Base-by-base conservation (phyloP, 306 rosid species). In the Malus sylvestris region DNA sequence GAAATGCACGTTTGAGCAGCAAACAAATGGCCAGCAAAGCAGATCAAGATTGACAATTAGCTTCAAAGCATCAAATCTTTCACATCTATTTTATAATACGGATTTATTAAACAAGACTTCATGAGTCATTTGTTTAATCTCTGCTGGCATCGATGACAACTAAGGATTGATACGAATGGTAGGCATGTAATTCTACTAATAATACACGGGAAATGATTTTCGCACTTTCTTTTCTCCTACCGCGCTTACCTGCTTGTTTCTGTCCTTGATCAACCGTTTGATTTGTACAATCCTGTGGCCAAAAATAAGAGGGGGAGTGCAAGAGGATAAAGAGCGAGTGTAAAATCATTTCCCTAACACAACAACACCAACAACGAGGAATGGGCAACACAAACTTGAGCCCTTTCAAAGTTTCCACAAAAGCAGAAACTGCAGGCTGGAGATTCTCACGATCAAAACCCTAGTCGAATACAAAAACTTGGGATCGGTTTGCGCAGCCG, bases 11-110 rank as follows among this genome's bases (percentile, higher is more conserved):
- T 32, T 55, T 75, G 3, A 71, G 71, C 22, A 8, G 3, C 27
- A 80, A 76, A 62, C 46, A 78, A 60, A 65, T 33, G 46, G 74
- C 84, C 84, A 81, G 59, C 71, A 72, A 83, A 80, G 74, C 84
- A 57, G 73, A 87, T 83, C 76, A 69, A 68, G 77, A 77, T 84
- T 84, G 84, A 79, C 81, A 46, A 63, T 68, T 10, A 53, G 85
- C 68, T 66, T 73, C 23, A 60, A 16, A 80, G 86, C 87, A 89
- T 88, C 91, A 80, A 81, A 89, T 89, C 90, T 84, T 81, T 30
- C 74, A 10, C 68, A n/a, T 20, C 30, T 81, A 82, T 76, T 35
- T 70, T 64, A n/a, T 29, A 57, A 81, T 46, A 44, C 42, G 61
- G 63, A 45, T 20, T 52, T 8, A 57, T 49, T 55, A 68, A 62